Evolutionary conservation across 192 early-diverging fungal genomes (phyloP), one percentile per base, ranked within the genome.

Genomic region (Dissophora globulifera): DNA sequence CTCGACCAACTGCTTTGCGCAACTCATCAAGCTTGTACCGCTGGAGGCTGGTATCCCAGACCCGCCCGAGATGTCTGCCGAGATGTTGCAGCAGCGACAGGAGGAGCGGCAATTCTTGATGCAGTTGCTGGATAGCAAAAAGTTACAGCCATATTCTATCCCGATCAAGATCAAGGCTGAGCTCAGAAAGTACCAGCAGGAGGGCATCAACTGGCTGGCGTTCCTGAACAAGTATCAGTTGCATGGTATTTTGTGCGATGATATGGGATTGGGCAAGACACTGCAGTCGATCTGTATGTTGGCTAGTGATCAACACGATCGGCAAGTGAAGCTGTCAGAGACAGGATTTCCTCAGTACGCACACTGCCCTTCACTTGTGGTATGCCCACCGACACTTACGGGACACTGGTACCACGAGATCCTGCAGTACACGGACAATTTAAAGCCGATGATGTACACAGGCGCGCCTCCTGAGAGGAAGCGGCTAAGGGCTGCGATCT

Each of bases 221-320:
- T 99, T 99, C 75, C 84, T 99, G 59, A 96, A 95, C 78, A 90
- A 94, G 60, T 99, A 97, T 69, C 93, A 95, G 62, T 82, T 99
- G 23, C 98, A 99, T 68, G 98, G 98, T 13, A 94, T 98, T 68
- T 84, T 99, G 17, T 98, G 96, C 80, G 98, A 99, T 75, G 94
- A 98, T 84, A 98, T 98, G 98, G 98, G 98, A 22, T 80, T 99
- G 22, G 98, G 98, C 11, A 99, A 99, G 81, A 98, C 96, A 1
- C 69, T 98, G 31, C 98, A 99, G 71, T 92, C 95, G 29, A 98
- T 99, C 57, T 96, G 94, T 62, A 95, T 98, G 58, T 62, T 99
- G 33, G 93, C 95, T 0, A 89, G 93, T 64, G 94, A 98, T 80
- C 96, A 98, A 58, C 78, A 88, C 66, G 69, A 87, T 41, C 90